phyloP scores from a whole-genome alignment of 2,329 filamentous ascomycete species.

The Mycocentrospora acerina region DNA sequence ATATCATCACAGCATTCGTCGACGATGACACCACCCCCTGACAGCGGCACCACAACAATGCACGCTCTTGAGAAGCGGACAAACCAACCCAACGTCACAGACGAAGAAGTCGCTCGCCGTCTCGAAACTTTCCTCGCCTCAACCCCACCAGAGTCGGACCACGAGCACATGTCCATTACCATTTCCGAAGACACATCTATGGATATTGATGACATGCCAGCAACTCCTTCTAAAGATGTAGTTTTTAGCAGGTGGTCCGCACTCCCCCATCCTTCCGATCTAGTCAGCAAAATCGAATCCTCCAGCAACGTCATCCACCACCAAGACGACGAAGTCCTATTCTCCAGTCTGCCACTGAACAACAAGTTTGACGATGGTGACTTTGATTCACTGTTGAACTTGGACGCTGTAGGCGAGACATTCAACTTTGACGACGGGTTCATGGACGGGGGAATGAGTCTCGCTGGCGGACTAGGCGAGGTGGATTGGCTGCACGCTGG shows the following conservation, averaged over 20 bases:
- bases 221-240: constrained; percentile 3
- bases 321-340: constrained; percentile 38
- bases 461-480: constrained; percentile 6
- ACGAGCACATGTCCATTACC: constrained; percentile 35
- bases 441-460: constrained; percentile 16
- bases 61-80: constrained; percentile 33
- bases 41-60: constrained; percentile 39
- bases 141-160: constrained; percentile 50
- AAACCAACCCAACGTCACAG: constrained; percentile 37
- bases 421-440: constrained; percentile 36
- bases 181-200: constrained; percentile 26
- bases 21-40: constrained; percentile 46
- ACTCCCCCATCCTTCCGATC: constrained; percentile 18
- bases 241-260: constrained; percentile 24
- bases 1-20: constrained; percentile 21
- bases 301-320: constrained; percentile 29
- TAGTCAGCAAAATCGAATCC: constrained; percentile 9
- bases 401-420: constrained; percentile 43
- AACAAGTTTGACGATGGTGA: constrained; percentile 45
- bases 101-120: constrained; percentile 50
- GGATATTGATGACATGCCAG: constrained; percentile 8
- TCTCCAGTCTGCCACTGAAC: constrained; percentile 37
- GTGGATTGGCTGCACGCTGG: constrained; percentile 20
- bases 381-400: constrained; percentile 43
- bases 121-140: constrained; percentile 54